A percentile compares a stretch with the other conserved stretches of the same genome.
Conservation (phyloP, 2,329 filamentous ascomycete species). For the Verticillium klebahnii region DNA sequence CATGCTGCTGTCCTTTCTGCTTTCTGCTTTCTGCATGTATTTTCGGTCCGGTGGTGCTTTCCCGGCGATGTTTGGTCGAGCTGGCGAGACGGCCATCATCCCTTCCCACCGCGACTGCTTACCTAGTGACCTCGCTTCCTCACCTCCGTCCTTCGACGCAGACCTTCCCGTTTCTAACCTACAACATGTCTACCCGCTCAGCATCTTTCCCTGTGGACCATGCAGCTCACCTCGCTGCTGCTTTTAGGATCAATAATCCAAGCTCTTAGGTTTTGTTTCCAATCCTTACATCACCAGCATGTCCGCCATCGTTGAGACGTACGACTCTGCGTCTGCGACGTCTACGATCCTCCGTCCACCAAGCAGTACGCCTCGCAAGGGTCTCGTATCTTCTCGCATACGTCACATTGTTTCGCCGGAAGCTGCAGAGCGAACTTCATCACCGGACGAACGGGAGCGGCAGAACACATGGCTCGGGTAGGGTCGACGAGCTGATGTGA, state of each 20-base stretch:
- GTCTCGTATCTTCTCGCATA: slow-evolving; percentile 28
- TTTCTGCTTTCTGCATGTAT: neutral
- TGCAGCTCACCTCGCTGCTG: neutral
- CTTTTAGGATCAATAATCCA: neutral
- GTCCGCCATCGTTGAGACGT: neutral
- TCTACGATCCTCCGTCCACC: slow-evolving; percentile 1
- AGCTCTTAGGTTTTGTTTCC: neutral
- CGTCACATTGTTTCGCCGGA: slow-evolving; percentile 17
- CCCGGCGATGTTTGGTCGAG: neutral
- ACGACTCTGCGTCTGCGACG: slow-evolving; percentile 7
- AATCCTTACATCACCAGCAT: neutral
- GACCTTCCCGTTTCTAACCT: neutral
- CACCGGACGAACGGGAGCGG: slow-evolving; percentile 16
- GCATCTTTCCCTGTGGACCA: neutral
- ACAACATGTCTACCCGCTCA: neutral
- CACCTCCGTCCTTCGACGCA: neutral
- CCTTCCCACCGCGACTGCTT: neutral
- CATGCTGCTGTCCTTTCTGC: neutral
- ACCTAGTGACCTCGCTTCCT: neutral
- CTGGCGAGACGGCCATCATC: neutral
- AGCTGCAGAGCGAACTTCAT: slow-evolving; percentile 9
- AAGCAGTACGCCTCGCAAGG: slow-evolving; percentile 19
- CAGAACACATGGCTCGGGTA: slow-evolving; percentile 17
- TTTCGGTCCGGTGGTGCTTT: neutral
- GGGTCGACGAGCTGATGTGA: slow-evolving; percentile 7